Percentiles rank a stretch among this genome's conserved stretches.
These are phyloP conservation scores for Tylopilus sp. DNA, from an alignment of 1,284 basidiomycete species.

Conservation along the genomic window DNA sequence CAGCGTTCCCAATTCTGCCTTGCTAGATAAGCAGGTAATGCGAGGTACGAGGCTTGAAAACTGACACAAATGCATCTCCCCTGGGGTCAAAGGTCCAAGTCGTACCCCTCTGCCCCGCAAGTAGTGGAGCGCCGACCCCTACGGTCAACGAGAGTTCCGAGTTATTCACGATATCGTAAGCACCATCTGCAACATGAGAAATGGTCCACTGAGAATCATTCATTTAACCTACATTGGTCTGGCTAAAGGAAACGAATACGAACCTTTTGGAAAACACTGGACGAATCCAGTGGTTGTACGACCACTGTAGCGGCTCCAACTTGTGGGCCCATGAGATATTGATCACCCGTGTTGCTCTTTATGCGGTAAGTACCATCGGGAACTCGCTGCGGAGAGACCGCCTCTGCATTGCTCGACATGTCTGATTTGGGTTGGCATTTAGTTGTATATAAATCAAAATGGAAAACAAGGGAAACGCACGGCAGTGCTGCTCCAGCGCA, in stretches of 20 bases:
- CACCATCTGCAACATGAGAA: not conserved
- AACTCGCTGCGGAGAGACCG: not conserved
- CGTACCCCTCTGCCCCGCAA: not conserved
- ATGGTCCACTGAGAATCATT: not conserved
- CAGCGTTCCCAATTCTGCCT: not conserved
- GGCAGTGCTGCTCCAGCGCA: not conserved
- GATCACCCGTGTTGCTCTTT: not conserved
- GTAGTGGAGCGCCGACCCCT: not conserved
- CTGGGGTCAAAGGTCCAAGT: not conserved
- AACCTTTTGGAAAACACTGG: not conserved
- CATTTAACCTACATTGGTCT: not conserved
- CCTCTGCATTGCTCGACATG: not conserved
- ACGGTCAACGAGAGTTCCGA: not conserved
- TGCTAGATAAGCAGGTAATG: not conserved
- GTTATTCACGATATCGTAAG: not conserved
- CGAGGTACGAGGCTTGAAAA: not conserved
- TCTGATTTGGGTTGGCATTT: not conserved
- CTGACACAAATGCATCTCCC: not conserved
- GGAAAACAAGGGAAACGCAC: not conserved
- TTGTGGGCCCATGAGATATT: not conserved
- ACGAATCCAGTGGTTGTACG: not conserved
- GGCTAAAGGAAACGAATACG: not conserved
- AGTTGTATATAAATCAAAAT: not conserved
- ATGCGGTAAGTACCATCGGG: not conserved
- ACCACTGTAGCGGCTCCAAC: not conserved